phyloP scores from a whole-genome alignment of 352 stramenopile species.

The Phytophthora uliginosa region DNA sequence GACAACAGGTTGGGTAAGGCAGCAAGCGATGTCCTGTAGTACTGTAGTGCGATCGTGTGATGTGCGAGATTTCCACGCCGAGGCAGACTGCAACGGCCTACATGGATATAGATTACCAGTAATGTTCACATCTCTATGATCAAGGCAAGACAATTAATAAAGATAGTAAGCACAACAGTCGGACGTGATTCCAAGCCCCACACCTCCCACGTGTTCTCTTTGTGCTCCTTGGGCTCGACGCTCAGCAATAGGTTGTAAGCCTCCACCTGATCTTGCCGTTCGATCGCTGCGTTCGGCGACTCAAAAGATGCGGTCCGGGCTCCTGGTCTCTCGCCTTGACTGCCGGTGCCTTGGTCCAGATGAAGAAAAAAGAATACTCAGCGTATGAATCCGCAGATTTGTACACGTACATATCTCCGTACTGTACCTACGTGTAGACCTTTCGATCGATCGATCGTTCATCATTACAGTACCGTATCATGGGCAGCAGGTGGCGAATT shows the following conservation, averaged over 20 bases:
- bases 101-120: constrained; percentile 17
- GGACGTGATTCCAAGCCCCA: constrained; percentile 10
- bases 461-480: constrained; percentile 9
- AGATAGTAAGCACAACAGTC: constrained; percentile 27
- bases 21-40: constrained; percentile 15
- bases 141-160: constrained; percentile 25
- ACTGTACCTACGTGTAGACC: not conserved
- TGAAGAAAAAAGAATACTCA: constrained; percentile 29
- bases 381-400: constrained; percentile 30
- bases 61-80: constrained; percentile 15
- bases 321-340: constrained; percentile 18
- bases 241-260: constrained; percentile 14
- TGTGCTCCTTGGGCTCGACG: not conserved
- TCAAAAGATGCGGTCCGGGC: constrained; percentile 37
- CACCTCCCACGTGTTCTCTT: constrained; percentile 15
- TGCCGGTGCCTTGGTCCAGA: constrained; percentile 6
- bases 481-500: constrained; percentile 24
- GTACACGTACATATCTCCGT: constrained; percentile 29
- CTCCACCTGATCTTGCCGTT: constrained; percentile 2
- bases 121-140: constrained; percentile 25
- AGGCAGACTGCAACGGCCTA: not conserved
- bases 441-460: not conserved
- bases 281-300: constrained; percentile 23
- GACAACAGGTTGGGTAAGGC: constrained; percentile 28
- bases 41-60: constrained; percentile 20